Conservation (phyloP, 2,329 filamentous ascomycete genomes). For the Fusarium sp. region DNA sequence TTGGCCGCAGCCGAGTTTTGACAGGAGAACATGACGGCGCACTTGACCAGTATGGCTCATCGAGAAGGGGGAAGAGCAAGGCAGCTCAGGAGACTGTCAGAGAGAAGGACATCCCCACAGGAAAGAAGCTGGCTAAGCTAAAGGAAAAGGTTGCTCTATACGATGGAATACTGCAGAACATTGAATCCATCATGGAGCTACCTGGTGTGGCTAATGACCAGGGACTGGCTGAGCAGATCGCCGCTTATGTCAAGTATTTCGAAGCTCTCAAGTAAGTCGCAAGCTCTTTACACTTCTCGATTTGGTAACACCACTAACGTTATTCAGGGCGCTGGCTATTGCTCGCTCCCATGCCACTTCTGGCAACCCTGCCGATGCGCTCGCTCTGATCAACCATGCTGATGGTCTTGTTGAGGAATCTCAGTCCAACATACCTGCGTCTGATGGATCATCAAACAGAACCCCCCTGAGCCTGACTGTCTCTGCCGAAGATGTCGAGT, state of each 20-base stretch:
- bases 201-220: constrained; percentile 90
- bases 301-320: constrained; percentile 36
- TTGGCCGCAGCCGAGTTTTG: constrained; percentile 90
- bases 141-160: constrained; percentile 91
- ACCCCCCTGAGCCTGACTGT: constrained; percentile 77
- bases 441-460: constrained; percentile 41
- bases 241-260: constrained; percentile 85
- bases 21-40: constrained; percentile 87
- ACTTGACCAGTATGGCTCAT: constrained; percentile 62
- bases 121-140: constrained; percentile 81
- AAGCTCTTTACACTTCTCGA: not conserved
- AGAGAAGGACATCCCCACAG: constrained; percentile 73
- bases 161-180: constrained; percentile 88
- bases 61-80: constrained; percentile 63
- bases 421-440: constrained; percentile 59
- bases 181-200: constrained; percentile 90
- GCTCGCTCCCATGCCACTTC: constrained; percentile 85
- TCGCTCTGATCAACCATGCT: constrained; percentile 85
- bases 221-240: constrained; percentile 80
- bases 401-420: constrained; percentile 71
- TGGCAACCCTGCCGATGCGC: constrained; percentile 78
- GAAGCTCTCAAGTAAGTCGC: constrained; percentile 80
- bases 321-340: constrained; percentile 79
- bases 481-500: constrained; percentile 66
- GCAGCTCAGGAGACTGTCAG: constrained; percentile 56